Conservation (phyloP, 352 stramenopile genomes). For the Phytophthora nicotianae region DNA sequence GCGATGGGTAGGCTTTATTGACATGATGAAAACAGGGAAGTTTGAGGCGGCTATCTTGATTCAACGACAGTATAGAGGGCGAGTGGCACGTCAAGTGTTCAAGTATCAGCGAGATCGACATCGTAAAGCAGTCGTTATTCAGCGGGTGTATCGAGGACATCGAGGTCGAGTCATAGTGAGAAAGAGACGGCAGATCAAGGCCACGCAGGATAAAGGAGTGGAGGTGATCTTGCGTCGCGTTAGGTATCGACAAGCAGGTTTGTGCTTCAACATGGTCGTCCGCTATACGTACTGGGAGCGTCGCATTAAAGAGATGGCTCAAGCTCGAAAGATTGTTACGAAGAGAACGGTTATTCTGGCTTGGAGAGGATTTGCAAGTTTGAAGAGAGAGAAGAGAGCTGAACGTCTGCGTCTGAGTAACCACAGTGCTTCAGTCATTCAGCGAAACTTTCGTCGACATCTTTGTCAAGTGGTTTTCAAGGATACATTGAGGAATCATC, state of each 20-base stretch:
- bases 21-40: constrained; percentile 31
- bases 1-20: constrained; percentile 48
- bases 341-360: constrained; percentile 17
- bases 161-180: constrained; percentile 26
- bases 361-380: constrained; percentile 28
- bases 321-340: constrained; percentile 10
- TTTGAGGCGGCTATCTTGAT: constrained; percentile 45
- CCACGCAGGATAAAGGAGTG: constrained; percentile 36
- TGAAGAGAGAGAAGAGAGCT: constrained; percentile 48
- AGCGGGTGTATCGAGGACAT: constrained; percentile 61
- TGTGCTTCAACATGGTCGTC: constrained; percentile 43
- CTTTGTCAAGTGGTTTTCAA: constrained; percentile 57
- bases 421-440: constrained; percentile 59
- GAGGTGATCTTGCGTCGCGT: constrained; percentile 44
- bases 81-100: constrained; percentile 56
- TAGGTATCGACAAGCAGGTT: constrained; percentile 17
- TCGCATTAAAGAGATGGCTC: constrained; percentile 44
- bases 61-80: constrained; percentile 68
- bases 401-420: constrained; percentile 39
- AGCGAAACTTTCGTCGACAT: constrained; percentile 69
- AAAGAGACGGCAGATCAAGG: constrained; percentile 32
- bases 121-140: constrained; percentile 42
- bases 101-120: constrained; percentile 37
- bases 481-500: constrained; percentile 35
- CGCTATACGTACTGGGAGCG: constrained; percentile 23